phyloP scores from a whole-genome alignment of 2,329 filamentous ascomycete species.

The Hypoxylon sp. region DNA sequence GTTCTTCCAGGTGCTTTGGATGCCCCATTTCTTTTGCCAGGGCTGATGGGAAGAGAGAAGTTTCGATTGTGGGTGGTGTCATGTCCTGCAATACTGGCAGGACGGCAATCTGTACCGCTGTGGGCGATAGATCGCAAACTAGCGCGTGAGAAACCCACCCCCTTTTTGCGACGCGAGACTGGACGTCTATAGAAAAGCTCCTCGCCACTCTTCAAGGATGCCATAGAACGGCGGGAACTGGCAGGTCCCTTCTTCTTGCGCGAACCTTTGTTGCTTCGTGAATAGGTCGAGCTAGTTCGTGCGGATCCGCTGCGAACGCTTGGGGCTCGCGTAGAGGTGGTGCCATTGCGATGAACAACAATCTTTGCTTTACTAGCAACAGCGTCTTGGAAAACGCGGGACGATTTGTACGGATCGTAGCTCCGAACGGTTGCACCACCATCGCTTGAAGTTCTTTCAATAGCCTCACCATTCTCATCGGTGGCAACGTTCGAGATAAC shows the following conservation, averaged over 20 bases:
- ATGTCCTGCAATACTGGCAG: constrained; percentile 44
- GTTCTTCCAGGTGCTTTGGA: constrained; percentile 21
- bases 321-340: constrained; percentile 41
- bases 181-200: constrained; percentile 53
- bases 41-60: constrained; percentile 35
- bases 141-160: constrained; percentile 63
- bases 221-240: constrained; percentile 55
- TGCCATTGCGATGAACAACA: constrained; percentile 68
- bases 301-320: constrained; percentile 46
- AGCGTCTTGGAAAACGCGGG: constrained; percentile 58
- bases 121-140: constrained; percentile 49
- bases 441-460: constrained; percentile 47
- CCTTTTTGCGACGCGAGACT: constrained; percentile 59
- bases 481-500: constrained; percentile 69
- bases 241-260: constrained; percentile 44
- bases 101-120: constrained; percentile 26
- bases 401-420: constrained; percentile 86
- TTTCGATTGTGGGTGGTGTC: constrained; percentile 41
- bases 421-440: constrained; percentile 62
- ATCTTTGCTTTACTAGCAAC: constrained; percentile 72
- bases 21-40: constrained; percentile 29
- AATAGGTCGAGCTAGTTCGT: constrained; percentile 46
- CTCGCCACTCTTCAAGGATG: constrained; percentile 59
- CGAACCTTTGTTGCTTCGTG: constrained; percentile 33
- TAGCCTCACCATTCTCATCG: constrained; percentile 54